Conservation (phyloP, 331 rosid genomes). For the Quercus lobata region DNA sequence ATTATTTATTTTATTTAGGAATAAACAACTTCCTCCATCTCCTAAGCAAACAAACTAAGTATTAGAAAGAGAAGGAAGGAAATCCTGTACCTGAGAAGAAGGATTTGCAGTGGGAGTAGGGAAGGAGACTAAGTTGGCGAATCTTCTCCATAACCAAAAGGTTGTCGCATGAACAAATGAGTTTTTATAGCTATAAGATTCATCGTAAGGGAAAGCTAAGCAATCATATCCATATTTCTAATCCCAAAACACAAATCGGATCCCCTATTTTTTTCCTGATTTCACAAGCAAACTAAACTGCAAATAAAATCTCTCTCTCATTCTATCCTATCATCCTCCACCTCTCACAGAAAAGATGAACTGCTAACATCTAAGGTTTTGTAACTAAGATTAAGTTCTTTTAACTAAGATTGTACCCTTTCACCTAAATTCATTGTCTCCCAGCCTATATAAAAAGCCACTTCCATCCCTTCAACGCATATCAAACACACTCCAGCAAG, state of each 20-base stretch:
- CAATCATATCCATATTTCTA: slow-evolving; percentile 32
- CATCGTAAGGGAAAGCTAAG: slow-evolving; percentile 33
- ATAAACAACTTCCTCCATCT: too few species aligned
- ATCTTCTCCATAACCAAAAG: slow-evolving; percentile 39
- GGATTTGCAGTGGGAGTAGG: neutral
- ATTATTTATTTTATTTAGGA: too few species aligned
- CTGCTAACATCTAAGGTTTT: slow-evolving; percentile 23
- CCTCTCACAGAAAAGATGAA: slow-evolving; percentile 32
- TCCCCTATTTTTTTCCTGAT: slow-evolving; percentile 43
- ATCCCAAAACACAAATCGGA: slow-evolving; percentile 35
- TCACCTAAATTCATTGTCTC: slow-evolving; percentile 34
- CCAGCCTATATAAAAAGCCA: slow-evolving; percentile 36
- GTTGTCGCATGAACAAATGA: slow-evolving; percentile 28
- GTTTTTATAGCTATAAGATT: slow-evolving; percentile 18
- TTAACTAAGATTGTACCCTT: slow-evolving; percentile 19
- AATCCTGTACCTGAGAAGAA: neutral
- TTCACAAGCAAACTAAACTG: slow-evolving; percentile 61
- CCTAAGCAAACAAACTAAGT: neutral
- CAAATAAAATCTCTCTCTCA: slow-evolving; percentile 7
- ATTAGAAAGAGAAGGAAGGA: neutral
- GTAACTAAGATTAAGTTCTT: neutral
- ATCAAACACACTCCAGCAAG: slow-evolving; percentile 23
- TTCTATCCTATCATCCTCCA: slow-evolving; percentile 26
- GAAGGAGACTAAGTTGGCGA: neutral
- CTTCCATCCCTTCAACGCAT: neutral